Evolutionary conservation across 768 basidiomycete species (phyloP), one percentile per base, ranked within the genome.

Genomic region (Tylopilus plumbeoviolaceoides): DNA sequence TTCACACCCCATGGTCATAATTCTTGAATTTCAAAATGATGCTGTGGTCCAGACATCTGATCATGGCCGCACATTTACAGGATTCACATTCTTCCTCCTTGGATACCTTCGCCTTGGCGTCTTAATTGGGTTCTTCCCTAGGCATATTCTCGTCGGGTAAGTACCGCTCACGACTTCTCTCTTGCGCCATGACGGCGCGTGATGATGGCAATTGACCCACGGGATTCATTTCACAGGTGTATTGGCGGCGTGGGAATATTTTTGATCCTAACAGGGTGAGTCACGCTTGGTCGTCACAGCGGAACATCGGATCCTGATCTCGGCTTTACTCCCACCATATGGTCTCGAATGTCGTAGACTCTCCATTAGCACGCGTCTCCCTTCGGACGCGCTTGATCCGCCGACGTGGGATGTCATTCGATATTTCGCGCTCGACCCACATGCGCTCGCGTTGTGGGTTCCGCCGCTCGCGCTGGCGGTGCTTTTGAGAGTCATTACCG

Each of bases 171-270:
- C 55, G n/a, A 33, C 51, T 47, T 54, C 44, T 39, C n/a, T 48
- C 10, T 10, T 41, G 49, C 31, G 23, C 23, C 46, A 43, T 30
- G 5, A 27, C 50, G 18, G 39, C 25, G 17, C 12, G 36, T 7
- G 42, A 44, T 48, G 30, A 14, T 39, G 35, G 15, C n/a, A 42
- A 12, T 44, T 51, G 47, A 42, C 23, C 23, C 23, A 23, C 23
- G 23, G 23, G 23, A 23, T 23, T 23, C 23, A 0, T 48, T 28
- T 3, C 21, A 12, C 49, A 84, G 84, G 14, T 89, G 88, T 62
- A 98, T 98, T 38, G 95, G 95, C 10, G 95, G 95, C n/a, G 91
- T 98, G 30, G 95, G 95, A 15, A 82, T 86, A 9, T 99, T 98
- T 70, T 75, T 99, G 43, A 82, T 98, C 39, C 77, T 87, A 60